These are phyloP conservation scores for Oehlia diaphana DNA, from an alignment of 192 early-diverging fungal genomes.

Conservation along the genomic window DNA sequence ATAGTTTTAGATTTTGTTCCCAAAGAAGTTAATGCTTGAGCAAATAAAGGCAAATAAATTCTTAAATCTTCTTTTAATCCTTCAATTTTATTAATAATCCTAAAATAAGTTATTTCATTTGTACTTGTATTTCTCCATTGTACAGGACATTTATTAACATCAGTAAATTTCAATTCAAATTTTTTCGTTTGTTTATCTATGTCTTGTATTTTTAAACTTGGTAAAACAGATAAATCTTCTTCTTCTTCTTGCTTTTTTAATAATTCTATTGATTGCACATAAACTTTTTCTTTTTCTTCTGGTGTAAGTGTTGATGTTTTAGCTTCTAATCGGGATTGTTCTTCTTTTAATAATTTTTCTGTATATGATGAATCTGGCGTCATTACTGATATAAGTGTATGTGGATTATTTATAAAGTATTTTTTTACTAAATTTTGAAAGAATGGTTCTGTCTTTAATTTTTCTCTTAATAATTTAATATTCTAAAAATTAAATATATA, in stretches of 20 bases:
- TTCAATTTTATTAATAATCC: constrained; percentile 65
- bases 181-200: constrained; percentile 64
- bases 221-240: constrained; percentile 82
- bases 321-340: constrained; percentile 62
- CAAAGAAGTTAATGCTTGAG: constrained; percentile 62
- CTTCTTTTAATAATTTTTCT: constrained; percentile 56
- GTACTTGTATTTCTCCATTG: constrained; percentile 81
- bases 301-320: constrained; percentile 63
- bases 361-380: constrained; percentile 69
- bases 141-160: constrained; percentile 53
- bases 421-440: constrained; percentile 74
- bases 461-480: constrained; percentile 67
- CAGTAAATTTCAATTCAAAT: constrained; percentile 54
- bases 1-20: constrained; percentile 68
- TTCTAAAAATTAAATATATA: constrained; percentile 40
- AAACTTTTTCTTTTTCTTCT: constrained; percentile 61
- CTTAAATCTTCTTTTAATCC: constrained; percentile 65
- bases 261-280: constrained; percentile 66
- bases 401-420: constrained; percentile 79
- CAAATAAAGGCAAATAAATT: constrained; percentile 77
- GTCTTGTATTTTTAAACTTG: constrained; percentile 80
- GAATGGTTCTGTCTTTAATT: constrained; percentile 57
- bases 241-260: constrained; percentile 66
- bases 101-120: constrained; percentile 90
- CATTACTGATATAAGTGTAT: constrained; percentile 84